These are phyloP conservation scores for Polychaeton citri DNA, from an alignment of 2,329 filamentous ascomycete genomes.

Conservation along the genomic window DNA sequence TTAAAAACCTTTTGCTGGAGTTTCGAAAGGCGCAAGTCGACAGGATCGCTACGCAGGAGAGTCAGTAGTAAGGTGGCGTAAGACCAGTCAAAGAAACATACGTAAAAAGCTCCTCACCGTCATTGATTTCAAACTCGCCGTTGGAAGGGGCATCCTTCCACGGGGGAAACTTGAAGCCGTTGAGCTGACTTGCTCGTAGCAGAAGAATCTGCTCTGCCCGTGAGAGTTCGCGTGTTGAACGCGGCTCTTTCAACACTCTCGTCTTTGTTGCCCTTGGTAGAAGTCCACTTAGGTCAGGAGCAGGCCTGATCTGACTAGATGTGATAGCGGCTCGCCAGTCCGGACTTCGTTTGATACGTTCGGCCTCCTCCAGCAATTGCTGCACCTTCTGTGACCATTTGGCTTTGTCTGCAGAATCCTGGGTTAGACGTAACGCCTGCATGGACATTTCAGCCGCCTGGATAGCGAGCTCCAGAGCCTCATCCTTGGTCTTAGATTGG, in stretches of 20 bases:
- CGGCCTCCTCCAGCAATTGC: conserved; percentile 56
- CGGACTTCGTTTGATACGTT: conserved; percentile 52
- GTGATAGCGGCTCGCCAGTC: conserved; percentile 12
- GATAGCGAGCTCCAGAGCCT: conserved; percentile 64
- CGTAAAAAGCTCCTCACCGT: conserved; percentile 47
- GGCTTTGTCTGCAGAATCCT: conserved; percentile 48
- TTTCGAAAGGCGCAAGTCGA: conserved; percentile 57
- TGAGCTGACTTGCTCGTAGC: conserved; percentile 62
- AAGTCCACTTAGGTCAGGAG: too few relatives aligned
- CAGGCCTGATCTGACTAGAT: background rate
- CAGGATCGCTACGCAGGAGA: conserved; percentile 44
- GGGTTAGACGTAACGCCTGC: conserved; percentile 52
- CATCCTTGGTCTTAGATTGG: too few relatives aligned
- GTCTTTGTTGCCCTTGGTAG: conserved; percentile 11
- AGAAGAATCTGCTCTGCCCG: conserved; percentile 65
- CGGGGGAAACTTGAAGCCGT: conserved; percentile 71
- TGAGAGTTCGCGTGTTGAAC: conserved; percentile 50
- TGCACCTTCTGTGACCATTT: conserved; percentile 55
- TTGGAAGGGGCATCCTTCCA: conserved; percentile 56
- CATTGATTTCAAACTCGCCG: conserved; percentile 45
- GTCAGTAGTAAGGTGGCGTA: conserved; percentile 15
- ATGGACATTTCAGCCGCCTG: conserved; percentile 70
- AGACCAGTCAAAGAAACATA: too few relatives aligned
- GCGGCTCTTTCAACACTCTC: conserved; percentile 30
- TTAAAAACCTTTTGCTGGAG: conserved; percentile 64